Evolutionary conservation across 1,284 basidiomycete genomes (phyloP).

Genomic region (Ganoderma sp.): DNA sequence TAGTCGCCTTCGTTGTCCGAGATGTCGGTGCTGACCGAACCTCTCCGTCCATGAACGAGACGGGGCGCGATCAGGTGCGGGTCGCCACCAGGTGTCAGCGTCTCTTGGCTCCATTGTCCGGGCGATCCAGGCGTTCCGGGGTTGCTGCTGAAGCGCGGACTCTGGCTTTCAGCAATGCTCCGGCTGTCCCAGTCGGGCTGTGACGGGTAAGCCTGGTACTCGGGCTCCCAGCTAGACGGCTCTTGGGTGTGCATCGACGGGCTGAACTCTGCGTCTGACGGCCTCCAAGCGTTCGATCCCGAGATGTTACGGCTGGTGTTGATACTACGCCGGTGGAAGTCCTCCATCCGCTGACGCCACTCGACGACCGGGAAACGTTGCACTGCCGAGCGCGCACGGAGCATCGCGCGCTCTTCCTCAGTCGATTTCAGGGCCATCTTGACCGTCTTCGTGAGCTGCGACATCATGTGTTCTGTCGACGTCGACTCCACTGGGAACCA

Average conservation of each 20-base stretch:
- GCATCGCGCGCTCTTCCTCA: slow-evolving; percentile 87
- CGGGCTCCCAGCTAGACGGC: slow-evolving; percentile 62
- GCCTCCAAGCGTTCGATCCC: slow-evolving; percentile 77
- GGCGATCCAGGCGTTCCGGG: slow-evolving; percentile 62
- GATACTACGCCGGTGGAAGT: slow-evolving; percentile 90
- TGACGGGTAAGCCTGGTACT: slow-evolving; percentile 52
- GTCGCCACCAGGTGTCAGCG: slow-evolving; percentile 51
- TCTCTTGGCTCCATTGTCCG: slow-evolving; percentile 64
- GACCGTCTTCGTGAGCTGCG: slow-evolving; percentile 92
- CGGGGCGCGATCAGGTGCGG: slow-evolving; percentile 44
- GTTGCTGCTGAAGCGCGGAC: slow-evolving; percentile 38
- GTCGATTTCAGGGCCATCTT: slow-evolving; percentile 91
- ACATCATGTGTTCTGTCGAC: slow-evolving; percentile 91
- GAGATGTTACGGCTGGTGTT: slow-evolving; percentile 70
- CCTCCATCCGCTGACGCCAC: slow-evolving; percentile 94
- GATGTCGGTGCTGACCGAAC: slow-evolving; percentile 54
- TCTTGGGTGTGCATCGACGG: slow-evolving; percentile 51
- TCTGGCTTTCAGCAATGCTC: slow-evolving; percentile 46
- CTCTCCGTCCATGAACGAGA: slow-evolving; percentile 46
- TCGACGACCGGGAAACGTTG: slow-evolving; percentile 96
- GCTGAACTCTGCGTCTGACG: slow-evolving; percentile 64
- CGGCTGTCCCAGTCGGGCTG: slow-evolving; percentile 62
- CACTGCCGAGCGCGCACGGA: slow-evolving; percentile 89
- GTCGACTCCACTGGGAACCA: slow-evolving; percentile 96
- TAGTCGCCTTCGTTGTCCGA: slow-evolving; percentile 68